Conservation (phyloP, 2,329 filamentous ascomycete species). For the Escovopsis sp. region DNA sequence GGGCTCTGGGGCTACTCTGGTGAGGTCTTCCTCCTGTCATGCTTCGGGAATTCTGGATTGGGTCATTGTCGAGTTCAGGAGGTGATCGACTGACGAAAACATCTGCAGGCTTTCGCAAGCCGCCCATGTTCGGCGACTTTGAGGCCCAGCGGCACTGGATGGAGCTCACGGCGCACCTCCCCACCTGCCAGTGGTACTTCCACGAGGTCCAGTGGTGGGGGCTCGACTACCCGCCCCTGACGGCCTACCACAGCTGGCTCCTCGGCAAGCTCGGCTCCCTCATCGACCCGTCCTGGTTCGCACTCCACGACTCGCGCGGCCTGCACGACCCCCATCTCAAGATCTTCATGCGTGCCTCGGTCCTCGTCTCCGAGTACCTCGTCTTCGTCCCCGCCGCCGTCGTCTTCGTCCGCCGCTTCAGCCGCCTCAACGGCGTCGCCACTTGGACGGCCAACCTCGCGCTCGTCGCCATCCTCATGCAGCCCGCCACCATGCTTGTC, state of each 20-base stretch:
- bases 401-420: constrained; percentile 71
- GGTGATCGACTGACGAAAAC: neutral
- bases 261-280: constrained; percentile 68
- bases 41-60: no score
- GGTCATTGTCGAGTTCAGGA: no score
- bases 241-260: constrained; percentile 97
- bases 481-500: constrained; percentile 77
- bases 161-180: constrained; percentile 83
- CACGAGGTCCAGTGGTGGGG: constrained; percentile 97
- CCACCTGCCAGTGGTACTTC: constrained; percentile 93
- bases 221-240: constrained; percentile 91
- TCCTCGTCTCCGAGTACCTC: constrained; percentile 80
- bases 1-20: constrained; percentile 93
- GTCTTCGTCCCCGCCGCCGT: constrained; percentile 75
- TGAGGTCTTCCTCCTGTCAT: constrained; percentile 19
- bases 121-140: constrained; percentile 92
- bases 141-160: constrained; percentile 98
- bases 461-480: constrained; percentile 79
- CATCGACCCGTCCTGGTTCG: constrained; percentile 78
- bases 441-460: constrained; percentile 74
- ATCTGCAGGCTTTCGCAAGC: constrained; percentile 51
- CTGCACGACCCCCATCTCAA: constrained; percentile 67
- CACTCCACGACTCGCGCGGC: constrained; percentile 66
- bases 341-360: constrained; percentile 89
- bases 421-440: constrained; percentile 59